A percentile compares a stretch with the other conserved stretches of the same genome.
These are phyloP conservation scores for Chalaropsis ovoidea DNA, from an alignment of 2,329 filamentous ascomycete genomes.

Conservation along the genomic window DNA sequence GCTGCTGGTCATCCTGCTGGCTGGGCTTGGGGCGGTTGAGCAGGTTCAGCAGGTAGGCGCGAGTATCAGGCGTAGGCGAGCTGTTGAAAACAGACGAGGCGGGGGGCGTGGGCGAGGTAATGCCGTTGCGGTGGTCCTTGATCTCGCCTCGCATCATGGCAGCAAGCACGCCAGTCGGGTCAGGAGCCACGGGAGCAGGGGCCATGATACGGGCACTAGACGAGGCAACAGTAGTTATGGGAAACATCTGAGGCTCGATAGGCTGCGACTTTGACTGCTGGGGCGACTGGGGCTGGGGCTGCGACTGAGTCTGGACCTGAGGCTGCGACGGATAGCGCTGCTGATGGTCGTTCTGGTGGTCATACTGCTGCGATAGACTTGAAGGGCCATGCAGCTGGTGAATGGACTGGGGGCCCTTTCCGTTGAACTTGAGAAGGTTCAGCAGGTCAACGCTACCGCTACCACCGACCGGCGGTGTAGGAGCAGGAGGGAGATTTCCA, in stretches of 20 bases:
- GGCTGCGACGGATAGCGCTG: slow-evolving; percentile 27
- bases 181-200: slow-evolving; percentile 46
- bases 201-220: slow-evolving; percentile 41
- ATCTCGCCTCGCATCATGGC: slow-evolving; percentile 50
- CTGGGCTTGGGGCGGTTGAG: slow-evolving; percentile 67
- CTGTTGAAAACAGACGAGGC: slow-evolving; percentile 38
- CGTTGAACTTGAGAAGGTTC: slow-evolving; percentile 52
- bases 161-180: slow-evolving; percentile 49
- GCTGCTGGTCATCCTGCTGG: slow-evolving; percentile 42
- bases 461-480: slow-evolving; percentile 39
- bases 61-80: slow-evolving; percentile 56
- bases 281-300: slow-evolving; percentile 24
- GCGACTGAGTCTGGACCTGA: slow-evolving; percentile 27
- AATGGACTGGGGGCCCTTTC: slow-evolving; percentile 31
- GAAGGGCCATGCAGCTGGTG: slow-evolving; percentile 29
- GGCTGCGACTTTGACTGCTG: slow-evolving; percentile 29
- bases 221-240: slow-evolving; percentile 32
- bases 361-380: slow-evolving; percentile 30
- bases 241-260: slow-evolving; percentile 28
- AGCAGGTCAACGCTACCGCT: slow-evolving; percentile 40
- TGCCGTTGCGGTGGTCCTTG: slow-evolving; percentile 31
- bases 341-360: slow-evolving; percentile 29
- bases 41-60: slow-evolving; percentile 76
- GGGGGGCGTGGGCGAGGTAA: slow-evolving; percentile 27
- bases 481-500: slow-evolving; percentile 41